Conservation (phyloP, 1,139 yeast genomes). For the Oligophagozyma castellii region DNA sequence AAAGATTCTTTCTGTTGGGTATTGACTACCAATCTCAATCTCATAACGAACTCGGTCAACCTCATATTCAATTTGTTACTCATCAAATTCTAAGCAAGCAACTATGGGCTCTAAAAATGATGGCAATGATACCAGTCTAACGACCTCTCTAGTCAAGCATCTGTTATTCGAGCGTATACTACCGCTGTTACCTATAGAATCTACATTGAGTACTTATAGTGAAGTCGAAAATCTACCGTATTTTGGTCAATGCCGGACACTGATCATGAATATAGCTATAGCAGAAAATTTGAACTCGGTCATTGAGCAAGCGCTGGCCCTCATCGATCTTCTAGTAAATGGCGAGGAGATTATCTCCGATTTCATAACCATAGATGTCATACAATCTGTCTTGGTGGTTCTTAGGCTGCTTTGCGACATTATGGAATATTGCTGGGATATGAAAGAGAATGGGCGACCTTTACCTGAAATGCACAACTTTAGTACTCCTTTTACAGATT, state of each 20-base stretch:
- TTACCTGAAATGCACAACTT: conserved; percentile 1
- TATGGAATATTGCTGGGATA: conserved; percentile 19
- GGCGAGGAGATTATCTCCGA: conserved; percentile 8
- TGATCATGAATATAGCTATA: conserved; percentile 14
- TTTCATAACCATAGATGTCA: conserved; percentile 8
- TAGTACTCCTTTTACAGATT: neutral
- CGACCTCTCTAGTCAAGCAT: conserved; percentile 10
- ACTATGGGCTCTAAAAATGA: no score
- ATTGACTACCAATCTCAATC: no score
- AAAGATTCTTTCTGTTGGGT: no score
- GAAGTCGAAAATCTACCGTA: conserved; percentile 18
- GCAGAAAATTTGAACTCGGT: conserved; percentile 12
- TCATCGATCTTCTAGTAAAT: conserved; percentile 13
- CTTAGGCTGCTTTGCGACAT: conserved; percentile 18
- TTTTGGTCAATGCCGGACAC: conserved; percentile 12
- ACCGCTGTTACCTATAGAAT: conserved; percentile 12
- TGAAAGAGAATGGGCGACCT: conserved; percentile 5
- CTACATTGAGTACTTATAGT: conserved; percentile 9
- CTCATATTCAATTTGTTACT: no score
- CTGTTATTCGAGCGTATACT: conserved; percentile 10
- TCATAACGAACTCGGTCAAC: no score
- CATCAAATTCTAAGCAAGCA: no score
- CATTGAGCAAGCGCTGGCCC: conserved; percentile 9
- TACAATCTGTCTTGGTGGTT: conserved; percentile 15
- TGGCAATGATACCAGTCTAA: no score